These are phyloP conservation scores for Citrus medica DNA, from an alignment of 345 rosid genomes.

Conservation along the genomic window DNA sequence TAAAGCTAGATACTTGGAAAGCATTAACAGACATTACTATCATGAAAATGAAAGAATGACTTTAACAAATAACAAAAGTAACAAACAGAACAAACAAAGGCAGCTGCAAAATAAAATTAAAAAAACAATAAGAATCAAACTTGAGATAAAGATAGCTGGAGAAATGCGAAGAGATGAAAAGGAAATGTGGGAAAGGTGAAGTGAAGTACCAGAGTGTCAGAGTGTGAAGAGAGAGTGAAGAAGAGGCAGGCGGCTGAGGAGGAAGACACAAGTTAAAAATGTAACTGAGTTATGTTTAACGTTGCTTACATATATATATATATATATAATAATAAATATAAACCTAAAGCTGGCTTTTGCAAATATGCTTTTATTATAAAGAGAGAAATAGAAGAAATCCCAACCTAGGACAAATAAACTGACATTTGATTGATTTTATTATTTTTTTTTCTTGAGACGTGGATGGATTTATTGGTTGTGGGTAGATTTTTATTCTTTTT, in stretches of 20 bases:
- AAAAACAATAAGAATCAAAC: neutral
- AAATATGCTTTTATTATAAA: neutral
- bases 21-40: neutral
- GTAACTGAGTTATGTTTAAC: neutral
- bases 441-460: neutral
- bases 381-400: neutral
- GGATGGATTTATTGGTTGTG: neutral
- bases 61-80: neutral
- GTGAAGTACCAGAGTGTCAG: slow-evolving; percentile 5
- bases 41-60: neutral
- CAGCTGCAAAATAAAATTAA: neutral
- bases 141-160: neutral
- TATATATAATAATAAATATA: neutral
- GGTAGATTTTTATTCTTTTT: neutral
- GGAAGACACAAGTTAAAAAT: neutral
- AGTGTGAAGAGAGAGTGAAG: slow-evolving; percentile 16
- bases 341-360: neutral
- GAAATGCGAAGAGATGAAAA: neutral
- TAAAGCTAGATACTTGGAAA: neutral
- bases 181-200: slow-evolving; percentile 2
- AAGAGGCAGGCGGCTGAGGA: slow-evolving; percentile 34
- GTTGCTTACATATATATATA: slow-evolving; percentile 21
- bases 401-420: neutral
- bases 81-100: neutral
- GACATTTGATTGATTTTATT: neutral